A percentile compares a stretch with the other conserved stretches of the same genome.
Conservation (phyloP, 1,284 basidiomycete genomes). For the Microbotryum silenes-acaulis region DNA sequence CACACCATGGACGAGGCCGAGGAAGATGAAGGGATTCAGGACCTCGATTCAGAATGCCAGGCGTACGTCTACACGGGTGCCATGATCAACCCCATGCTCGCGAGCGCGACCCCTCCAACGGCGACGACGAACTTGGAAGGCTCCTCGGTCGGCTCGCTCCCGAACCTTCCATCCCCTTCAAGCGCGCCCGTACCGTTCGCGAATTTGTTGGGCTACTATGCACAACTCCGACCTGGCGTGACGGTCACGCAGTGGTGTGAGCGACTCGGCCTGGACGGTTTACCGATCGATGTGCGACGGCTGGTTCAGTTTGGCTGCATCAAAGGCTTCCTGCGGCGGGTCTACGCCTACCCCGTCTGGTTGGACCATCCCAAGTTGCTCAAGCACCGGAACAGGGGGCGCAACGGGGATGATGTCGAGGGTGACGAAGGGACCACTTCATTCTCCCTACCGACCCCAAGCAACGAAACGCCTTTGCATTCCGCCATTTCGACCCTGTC, state of each 20-base stretch:
- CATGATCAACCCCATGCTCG: background rate
- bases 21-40: slow-evolving; percentile 28
- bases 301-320: slow-evolving; percentile 99
- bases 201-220: slow-evolving; percentile 72
- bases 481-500: too few species aligned
- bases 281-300: slow-evolving; percentile 80
- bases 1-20: slow-evolving; percentile 19
- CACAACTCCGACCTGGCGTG: slow-evolving; percentile 71
- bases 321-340: slow-evolving; percentile 88
- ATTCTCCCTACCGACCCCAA: too few species aligned
- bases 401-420: too few species aligned
- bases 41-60: slow-evolving; percentile 33
- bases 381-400: too few species aligned
- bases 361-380: slow-evolving; percentile 32
- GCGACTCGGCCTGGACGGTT: slow-evolving; percentile 57
- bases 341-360: slow-evolving; percentile 80
- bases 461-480: too few species aligned
- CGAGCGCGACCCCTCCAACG: too few species aligned
- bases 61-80: slow-evolving; percentile 30
- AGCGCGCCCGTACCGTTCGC: slow-evolving; percentile 28
- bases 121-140: too few species aligned
- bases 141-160: background rate
- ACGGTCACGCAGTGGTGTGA: slow-evolving; percentile 88
- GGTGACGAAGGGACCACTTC: too few species aligned
- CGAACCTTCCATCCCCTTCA: background rate